Conservation (phyloP, 345 rosid species). For the Nasturtium officinale region DNA sequence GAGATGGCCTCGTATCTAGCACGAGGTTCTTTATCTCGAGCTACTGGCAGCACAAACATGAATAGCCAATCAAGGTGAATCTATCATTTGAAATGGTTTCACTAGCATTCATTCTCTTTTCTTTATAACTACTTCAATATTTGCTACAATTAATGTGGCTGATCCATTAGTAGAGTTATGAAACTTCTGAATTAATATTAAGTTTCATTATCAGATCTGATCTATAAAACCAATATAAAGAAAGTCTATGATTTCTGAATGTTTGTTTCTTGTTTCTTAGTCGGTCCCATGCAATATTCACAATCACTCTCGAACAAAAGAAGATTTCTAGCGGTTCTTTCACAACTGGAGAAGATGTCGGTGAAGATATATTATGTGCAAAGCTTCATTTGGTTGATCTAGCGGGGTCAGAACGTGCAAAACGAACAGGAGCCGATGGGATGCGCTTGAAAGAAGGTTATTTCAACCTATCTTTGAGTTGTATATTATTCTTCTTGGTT, state of each 20-base stretch:
- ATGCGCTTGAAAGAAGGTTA: constrained; percentile 95
- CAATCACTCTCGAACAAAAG: constrained; percentile 94
- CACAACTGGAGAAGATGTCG: constrained; percentile 52
- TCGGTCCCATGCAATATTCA: constrained; percentile 98
- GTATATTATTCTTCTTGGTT: constrained; percentile 19
- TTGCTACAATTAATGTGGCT: constrained; percentile 12
- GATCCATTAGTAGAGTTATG: background rate
- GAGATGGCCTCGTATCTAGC: constrained; percentile 82
- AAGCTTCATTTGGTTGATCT: constrained; percentile 94
- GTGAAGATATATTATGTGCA: constrained; percentile 82
- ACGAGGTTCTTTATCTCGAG: constrained; percentile 81
- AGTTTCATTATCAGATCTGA: background rate
- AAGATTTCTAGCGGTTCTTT: constrained; percentile 48
- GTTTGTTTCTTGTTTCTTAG: constrained; percentile 45
- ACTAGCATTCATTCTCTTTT: background rate
- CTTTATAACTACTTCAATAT: background rate
- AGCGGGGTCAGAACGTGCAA: constrained; percentile 98
- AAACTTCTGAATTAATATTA: background rate
- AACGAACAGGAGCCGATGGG: constrained; percentile 95
- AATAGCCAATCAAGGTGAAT: constrained; percentile 91
- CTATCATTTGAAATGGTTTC: background rate
- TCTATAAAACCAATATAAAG: background rate
- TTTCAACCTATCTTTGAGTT: constrained; percentile 4
- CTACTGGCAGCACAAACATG: constrained; percentile 98
- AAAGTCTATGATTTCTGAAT: background rate